Evolutionary conservation across 75 land plant genomes (phyloP), one percentile per base, ranked within the genome.

Genomic region (Pinus taeda): DNA sequence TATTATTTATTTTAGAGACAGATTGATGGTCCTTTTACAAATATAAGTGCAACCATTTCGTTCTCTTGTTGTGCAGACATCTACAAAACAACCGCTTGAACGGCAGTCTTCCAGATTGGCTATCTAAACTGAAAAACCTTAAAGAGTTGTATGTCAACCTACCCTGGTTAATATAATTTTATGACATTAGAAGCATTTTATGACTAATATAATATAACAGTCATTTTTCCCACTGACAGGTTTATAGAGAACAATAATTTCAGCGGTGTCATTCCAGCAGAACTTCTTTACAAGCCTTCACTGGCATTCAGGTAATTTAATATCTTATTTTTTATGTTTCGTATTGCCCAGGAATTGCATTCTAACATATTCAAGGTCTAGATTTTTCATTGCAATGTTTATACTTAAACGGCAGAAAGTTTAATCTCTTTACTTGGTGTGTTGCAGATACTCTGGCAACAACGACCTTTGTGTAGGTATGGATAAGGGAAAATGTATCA

Each of bases 221-320:
- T 49, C 1, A 6, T 49, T 9, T 9, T 49, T 49, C 9, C 11
- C 12, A 9, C 11, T 49, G 9, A 6, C 71, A 67, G 71, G 11
- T 17, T 67, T 39, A 33, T 67, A 39, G n/a, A 39, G 22, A 37
- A 67, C 49, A 67, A 67, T 37, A 67, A 67, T 37, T 67, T 67
- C 49, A 67, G 71, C 11, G 71, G 71, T 18, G 49, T 67, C 1
- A 67, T 67, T 37, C 71, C 71, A 39, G 45, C 8, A 37, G 4
- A 39, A 18, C 45, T 67, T 17, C 1, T 67, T 6, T 1, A 39
- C 15, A 18, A 17, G 20, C n/a, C 71, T 33, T 36, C 49, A 4
- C 8, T 37, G 21, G 7, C 2, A 17, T 1, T 20, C 71, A 18
- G 3, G 71, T 37, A 67, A 17, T 20, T 15, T 67, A 6, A 36